These are phyloP conservation scores for Gastrodia elata DNA, from an alignment of 106 monocot species.

Conservation along the genomic window DNA sequence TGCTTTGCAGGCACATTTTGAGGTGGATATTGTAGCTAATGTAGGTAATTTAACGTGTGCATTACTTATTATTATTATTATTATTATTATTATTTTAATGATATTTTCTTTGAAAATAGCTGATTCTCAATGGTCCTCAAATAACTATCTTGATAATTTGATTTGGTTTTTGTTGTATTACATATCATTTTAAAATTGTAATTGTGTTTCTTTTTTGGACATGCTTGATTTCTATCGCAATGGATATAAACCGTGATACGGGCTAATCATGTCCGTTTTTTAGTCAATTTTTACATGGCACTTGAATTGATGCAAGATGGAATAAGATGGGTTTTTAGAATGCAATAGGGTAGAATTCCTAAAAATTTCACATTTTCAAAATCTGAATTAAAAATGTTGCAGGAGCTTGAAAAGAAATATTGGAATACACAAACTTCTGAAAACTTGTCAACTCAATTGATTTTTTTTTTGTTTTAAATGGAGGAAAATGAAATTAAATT, in stretches of 20 bases:
- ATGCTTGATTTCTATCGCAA: not conserved
- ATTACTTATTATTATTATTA: not conserved
- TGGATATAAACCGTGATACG: not conserved
- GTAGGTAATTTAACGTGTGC: constrained; percentile 40
- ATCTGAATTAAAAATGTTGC: too few relatives aligned
- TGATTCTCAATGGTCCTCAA: not conserved
- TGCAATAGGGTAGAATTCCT: too few relatives aligned
- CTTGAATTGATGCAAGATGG: too few relatives aligned
- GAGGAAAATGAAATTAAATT: too few relatives aligned
- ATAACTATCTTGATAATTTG: not conserved
- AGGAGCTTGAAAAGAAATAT: too few relatives aligned
- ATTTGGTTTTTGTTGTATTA: not conserved
- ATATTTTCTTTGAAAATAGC: not conserved
- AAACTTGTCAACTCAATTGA: too few relatives aligned
- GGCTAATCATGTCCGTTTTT: not conserved
- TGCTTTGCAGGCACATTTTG: constrained; percentile 49
- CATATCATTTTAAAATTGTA: not conserved
- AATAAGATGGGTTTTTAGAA: too few relatives aligned
- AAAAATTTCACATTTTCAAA: too few relatives aligned
- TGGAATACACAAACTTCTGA: too few relatives aligned
- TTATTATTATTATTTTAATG: not conserved
- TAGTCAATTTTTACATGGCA: not conserved
- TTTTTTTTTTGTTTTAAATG: too few relatives aligned
- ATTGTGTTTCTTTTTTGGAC: not conserved
- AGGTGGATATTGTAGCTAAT: constrained; percentile 92